Conservation (phyloP, 768 basidiomycete species). For the Termitomyces sp. region DNA sequence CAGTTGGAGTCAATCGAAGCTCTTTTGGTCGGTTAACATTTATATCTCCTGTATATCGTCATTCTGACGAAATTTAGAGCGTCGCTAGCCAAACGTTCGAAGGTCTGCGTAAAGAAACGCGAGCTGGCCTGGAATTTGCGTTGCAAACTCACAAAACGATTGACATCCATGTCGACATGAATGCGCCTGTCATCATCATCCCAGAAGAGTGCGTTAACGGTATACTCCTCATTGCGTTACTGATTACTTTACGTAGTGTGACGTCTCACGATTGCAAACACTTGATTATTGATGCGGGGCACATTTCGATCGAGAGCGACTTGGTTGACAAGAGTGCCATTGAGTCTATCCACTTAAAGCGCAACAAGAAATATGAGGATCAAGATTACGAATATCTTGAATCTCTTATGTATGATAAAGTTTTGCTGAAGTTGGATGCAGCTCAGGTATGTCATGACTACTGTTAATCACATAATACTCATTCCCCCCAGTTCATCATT, state of each 20-base stretch:
- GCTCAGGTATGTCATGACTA: constrained; percentile 64
- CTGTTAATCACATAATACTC: constrained; percentile 1
- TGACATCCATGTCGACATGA: constrained; percentile 94
- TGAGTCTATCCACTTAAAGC: constrained; percentile 73
- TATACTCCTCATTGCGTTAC: not conserved
- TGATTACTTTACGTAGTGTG: constrained; percentile 41
- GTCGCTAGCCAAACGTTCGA: constrained; percentile 93
- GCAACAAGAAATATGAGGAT: constrained; percentile 78
- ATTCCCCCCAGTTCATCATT: constrained; percentile 76
- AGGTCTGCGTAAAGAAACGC: constrained; percentile 87
- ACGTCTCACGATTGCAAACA: constrained; percentile 75
- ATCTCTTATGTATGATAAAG: constrained; percentile 92
- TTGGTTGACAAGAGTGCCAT: constrained; percentile 81
- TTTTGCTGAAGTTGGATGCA: constrained; percentile 74
- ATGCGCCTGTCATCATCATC: constrained; percentile 94
- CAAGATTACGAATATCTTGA: constrained; percentile 85
- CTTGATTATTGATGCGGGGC: constrained; percentile 92
- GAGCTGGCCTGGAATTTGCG: constrained; percentile 91
- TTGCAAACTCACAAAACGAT: constrained; percentile 92
- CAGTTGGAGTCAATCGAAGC: constrained; percentile 96
- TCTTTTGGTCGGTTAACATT: constrained; percentile 54
- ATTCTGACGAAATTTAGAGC: constrained; percentile 40
- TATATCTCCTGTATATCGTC: not conserved
- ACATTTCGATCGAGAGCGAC: constrained; percentile 89
- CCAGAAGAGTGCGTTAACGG: constrained; percentile 72